Conservation (phyloP, 2,329 filamentous ascomycete genomes). For the Calonectria hongkongensis region DNA sequence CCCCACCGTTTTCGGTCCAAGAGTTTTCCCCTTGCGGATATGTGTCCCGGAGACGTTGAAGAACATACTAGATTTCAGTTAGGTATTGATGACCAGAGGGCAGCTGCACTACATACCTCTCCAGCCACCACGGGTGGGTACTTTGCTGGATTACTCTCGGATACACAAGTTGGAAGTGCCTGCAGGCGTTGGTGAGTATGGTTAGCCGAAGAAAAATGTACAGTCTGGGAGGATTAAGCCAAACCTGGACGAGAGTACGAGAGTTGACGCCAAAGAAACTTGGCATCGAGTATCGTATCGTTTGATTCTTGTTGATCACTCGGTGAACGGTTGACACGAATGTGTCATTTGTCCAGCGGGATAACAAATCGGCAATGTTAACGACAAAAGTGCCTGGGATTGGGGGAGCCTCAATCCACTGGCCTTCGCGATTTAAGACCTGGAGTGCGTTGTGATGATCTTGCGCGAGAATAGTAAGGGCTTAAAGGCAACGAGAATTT, state of each 20-base stretch:
- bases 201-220: neutral
- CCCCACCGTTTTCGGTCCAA: conserved; percentile 15
- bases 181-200: neutral
- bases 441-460: conserved; percentile 17
- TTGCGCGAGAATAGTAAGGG: conserved; percentile 16
- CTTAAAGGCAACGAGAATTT: neutral
- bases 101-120: neutral
- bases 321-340: conserved; percentile 17
- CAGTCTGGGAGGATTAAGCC: neutral
- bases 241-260: conserved; percentile 1
- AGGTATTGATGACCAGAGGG: neutral
- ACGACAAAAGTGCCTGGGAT: conserved; percentile 14
- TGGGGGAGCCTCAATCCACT: conserved; percentile 11
- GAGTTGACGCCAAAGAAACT: conserved; percentile 19
- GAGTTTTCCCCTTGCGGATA: conserved; percentile 15
- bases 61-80: conserved; percentile 3
- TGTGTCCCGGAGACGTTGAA: conserved; percentile 19
- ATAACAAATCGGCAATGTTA: conserved; percentile 20
- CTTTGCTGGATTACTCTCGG: conserved; percentile 20
- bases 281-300: conserved; percentile 15
- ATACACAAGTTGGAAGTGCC: conserved; percentile 20
- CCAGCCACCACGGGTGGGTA: conserved; percentile 18
- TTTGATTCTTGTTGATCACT: conserved; percentile 14
- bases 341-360: conserved; percentile 16
- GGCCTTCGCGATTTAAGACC: conserved; percentile 7